Evolutionary conservation across 1,139 yeast species (phyloP), one percentile per base, ranked within the genome.

Genomic region (Hanseniaspora sp.): DNA sequence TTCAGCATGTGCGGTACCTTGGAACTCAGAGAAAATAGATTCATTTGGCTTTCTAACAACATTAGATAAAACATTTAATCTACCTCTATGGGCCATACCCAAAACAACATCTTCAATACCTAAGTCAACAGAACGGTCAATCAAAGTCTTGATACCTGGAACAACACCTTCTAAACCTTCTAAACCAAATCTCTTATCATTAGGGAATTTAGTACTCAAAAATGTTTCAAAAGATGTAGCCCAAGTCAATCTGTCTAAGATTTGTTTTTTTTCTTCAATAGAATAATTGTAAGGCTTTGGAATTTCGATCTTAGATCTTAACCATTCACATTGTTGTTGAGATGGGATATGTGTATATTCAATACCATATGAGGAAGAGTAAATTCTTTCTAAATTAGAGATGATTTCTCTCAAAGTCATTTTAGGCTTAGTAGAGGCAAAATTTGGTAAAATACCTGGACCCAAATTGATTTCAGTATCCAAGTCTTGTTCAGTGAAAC

Each of bases 81-180:
- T 84, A 74, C 99, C 99, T 79, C 99, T 87, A 73, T 92, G 98
- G 56, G 99, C 96, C 98, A 92, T 92, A 75, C 99, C 99, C 64
- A 94, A 84, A 65, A 92, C 95, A 59, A 92, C 81, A 69, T 92
- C 97, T 72, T 90, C 96, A 57, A 90, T 83, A 64, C 99, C 99
- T 59, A 75, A 74, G 62, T 88, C 96, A 54, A 90, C 97, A 47
- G 96, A 80, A 60, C 90, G 82, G 71, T 92, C 99, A 68, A 92
- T 90, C 69, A 92, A 73, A 52, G 96, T 86, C 75, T 92, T 92
- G 78, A 92, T 83, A 74, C 97, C 98, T 48, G 98, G 97, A 54
- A 92, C 87, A 64, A 86, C 85, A 48, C 96, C 76, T 74, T 92
- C 99, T 60, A 95, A 95, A 75, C 99, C 99, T 76, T 92, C 99